Conservation (phyloP, 2,329 filamentous ascomycete genomes). For the Phialophora expanda region DNA sequence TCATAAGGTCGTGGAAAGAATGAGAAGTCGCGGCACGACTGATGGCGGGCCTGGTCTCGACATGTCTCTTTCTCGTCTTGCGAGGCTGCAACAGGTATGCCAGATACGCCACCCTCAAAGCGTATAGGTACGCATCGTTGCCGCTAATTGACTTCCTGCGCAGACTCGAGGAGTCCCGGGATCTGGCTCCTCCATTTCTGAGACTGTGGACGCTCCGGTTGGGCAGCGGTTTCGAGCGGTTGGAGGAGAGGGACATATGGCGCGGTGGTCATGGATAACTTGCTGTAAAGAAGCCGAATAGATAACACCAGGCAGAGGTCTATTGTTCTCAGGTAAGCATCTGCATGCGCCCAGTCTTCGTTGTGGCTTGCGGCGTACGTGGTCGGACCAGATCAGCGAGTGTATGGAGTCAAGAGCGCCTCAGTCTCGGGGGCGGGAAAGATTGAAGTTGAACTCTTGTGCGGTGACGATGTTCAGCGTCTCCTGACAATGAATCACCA, state of each 20-base stretch:
- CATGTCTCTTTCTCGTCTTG: slow-evolving; percentile 86
- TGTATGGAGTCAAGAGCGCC: slow-evolving; percentile 13
- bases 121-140: slow-evolving; percentile 89
- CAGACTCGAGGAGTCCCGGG: slow-evolving; percentile 50
- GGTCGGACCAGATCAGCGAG: slow-evolving; percentile 31
- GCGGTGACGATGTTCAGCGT: slow-evolving; percentile 7
- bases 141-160: slow-evolving; percentile 53
- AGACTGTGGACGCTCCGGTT: slow-evolving; percentile 55
- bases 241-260: slow-evolving; percentile 56
- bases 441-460: slow-evolving; percentile 12
- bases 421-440: slow-evolving; percentile 8
- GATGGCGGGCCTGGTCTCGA: slow-evolving; percentile 64
- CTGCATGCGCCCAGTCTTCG: neutral
- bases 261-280: slow-evolving; percentile 12
- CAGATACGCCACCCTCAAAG: slow-evolving; percentile 87
- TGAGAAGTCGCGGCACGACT: slow-evolving; percentile 69
- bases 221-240: slow-evolving; percentile 50
- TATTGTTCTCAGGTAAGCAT: neutral
- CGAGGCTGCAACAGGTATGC: slow-evolving; percentile 91
- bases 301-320: slow-evolving; percentile 1
- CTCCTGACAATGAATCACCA: slow-evolving; percentile 4
- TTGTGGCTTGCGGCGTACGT: slow-evolving; percentile 13
- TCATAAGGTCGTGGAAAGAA: slow-evolving; percentile 79
- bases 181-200: slow-evolving; percentile 50
- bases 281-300: neutral